These are phyloP conservation scores for Fusarium musae DNA, from an alignment of 2,329 filamentous ascomycete genomes.

Conservation along the genomic window DNA sequence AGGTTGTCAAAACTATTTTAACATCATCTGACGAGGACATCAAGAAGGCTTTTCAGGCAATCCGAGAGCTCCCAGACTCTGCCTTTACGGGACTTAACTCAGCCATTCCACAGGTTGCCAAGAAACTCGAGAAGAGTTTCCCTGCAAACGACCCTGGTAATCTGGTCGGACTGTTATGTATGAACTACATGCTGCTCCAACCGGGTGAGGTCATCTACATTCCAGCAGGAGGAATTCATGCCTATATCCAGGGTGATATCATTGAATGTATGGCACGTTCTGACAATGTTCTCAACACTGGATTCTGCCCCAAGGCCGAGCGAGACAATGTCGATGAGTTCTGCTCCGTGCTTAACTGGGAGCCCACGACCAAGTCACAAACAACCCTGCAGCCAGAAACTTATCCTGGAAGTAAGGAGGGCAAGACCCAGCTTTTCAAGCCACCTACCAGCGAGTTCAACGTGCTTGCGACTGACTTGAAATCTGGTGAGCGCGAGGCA, in stretches of 20 bases:
- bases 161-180: constrained; percentile 75
- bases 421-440: constrained; percentile 71
- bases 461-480: constrained; percentile 70
- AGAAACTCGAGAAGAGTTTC: constrained; percentile 73
- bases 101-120: constrained; percentile 73
- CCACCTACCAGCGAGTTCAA: constrained; percentile 79
- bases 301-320: constrained; percentile 76
- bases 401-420: constrained; percentile 63
- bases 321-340: constrained; percentile 74
- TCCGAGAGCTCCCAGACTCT: constrained; percentile 53
- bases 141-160: constrained; percentile 71
- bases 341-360: constrained; percentile 70
- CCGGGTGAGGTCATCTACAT: constrained; percentile 76
- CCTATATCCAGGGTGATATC: constrained; percentile 78
- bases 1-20: constrained; percentile 63
- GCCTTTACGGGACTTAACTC: constrained; percentile 60
- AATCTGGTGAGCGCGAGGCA: constrained; percentile 66
- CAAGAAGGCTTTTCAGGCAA: constrained; percentile 32
- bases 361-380: constrained; percentile 67
- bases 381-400: constrained; percentile 62
- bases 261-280: constrained; percentile 82
- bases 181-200: constrained; percentile 77
- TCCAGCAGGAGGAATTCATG: constrained; percentile 78
- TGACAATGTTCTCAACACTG: constrained; percentile 79
- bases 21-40: constrained; percentile 58